Base-by-base conservation (phyloP, 2,329 filamentous ascomycete genomes). In the Claviceps lovelessii region DNA sequence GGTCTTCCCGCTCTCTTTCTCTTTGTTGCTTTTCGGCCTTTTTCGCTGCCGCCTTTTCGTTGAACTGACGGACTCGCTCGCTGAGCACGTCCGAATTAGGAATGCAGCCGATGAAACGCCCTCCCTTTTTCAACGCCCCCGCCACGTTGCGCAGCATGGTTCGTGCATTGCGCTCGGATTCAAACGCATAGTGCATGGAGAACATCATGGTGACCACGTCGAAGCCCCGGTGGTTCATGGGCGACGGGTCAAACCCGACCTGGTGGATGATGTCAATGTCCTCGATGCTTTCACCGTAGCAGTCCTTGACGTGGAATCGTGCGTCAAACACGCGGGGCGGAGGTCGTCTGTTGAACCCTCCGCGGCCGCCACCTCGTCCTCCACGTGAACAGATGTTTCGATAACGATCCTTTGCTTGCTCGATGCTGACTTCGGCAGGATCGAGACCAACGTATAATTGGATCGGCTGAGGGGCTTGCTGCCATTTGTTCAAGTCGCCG, bases 181-280 rank as follows among this genome's bases (percentile, higher is more conserved):
- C 93, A 62, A 97, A 98, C 6, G 93, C 90, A 68, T 98, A 98
- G 72, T 98, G 93, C 83, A 98, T 93, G 64, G 90, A 94, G 70
- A 98, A 98, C 93, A 98, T 98, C 81, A 95, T 95, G 65, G 86
- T 90, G 59, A 98, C 91, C 46, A 97, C 87, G 67, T 98, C 93
- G 63, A 97, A 98, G 4, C 91, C 90, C 54, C 85, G 85, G 53
- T 81, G 81, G 58, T 83, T 69, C 82, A 86, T 72, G 74, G 87
- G 63, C 73, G 84, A 85, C 0, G 79, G 75, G 64, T 95, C 88
- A 62, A 95, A 95, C 28, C 93, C 93, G 35, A 98, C 89, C 55
- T 95, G 81, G 51, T 80, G 80, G 51, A 98, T 77, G 60, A 96
- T 85, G 15, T 85, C 81, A 48, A 97, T 77, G 57, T 94, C 84